These are phyloP conservation scores for Oidiodendron maius DNA, from an alignment of 495 filamentous ascomycete species.

Conservation along the genomic window DNA sequence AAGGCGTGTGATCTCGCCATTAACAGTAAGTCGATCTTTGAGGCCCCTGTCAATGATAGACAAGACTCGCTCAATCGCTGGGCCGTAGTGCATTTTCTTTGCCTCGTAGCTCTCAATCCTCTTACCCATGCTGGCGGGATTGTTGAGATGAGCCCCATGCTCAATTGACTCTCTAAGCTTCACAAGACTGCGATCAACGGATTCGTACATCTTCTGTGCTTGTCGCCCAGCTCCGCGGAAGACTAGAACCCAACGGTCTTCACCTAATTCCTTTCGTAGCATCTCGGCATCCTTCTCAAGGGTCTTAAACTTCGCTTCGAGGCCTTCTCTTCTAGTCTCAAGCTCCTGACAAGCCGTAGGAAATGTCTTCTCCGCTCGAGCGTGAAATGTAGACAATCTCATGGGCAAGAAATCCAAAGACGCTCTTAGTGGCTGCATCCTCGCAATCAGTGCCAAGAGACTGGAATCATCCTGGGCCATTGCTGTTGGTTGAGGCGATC, in stretches of 20 bases:
- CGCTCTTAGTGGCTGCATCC: conserved; percentile 89
- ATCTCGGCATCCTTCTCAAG: conserved; percentile 84
- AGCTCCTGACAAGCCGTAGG: conserved; percentile 88
- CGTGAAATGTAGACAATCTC: conserved; percentile 79
- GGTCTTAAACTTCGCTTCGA: conserved; percentile 76
- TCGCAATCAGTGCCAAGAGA: conserved; percentile 80
- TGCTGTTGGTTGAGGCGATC: conserved; percentile 50
- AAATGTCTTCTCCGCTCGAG: conserved; percentile 67
- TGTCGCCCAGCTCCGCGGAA: conserved; percentile 91
- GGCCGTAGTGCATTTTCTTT: conserved; percentile 90
- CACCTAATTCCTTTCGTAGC: conserved; percentile 79
- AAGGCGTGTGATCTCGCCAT: conserved; percentile 84
- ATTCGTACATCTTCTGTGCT: conserved; percentile 91
- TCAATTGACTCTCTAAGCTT: conserved; percentile 82
- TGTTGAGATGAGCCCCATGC: conserved; percentile 61
- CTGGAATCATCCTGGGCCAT: conserved; percentile 73
- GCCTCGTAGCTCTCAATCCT: conserved; percentile 91
- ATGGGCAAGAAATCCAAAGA: conserved; percentile 97
- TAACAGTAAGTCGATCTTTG: conserved; percentile 84
- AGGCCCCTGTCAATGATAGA: conserved; percentile 90
- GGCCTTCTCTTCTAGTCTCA: conserved; percentile 56
- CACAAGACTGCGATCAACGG: conserved; percentile 74
- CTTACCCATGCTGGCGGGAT: conserved; percentile 59
- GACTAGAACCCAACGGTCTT: conserved; percentile 91
- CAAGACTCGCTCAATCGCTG: conserved; percentile 87